phyloP scores from a whole-genome alignment of 179 eudicot genomes.

The Carnegiea gigantea region DNA sequence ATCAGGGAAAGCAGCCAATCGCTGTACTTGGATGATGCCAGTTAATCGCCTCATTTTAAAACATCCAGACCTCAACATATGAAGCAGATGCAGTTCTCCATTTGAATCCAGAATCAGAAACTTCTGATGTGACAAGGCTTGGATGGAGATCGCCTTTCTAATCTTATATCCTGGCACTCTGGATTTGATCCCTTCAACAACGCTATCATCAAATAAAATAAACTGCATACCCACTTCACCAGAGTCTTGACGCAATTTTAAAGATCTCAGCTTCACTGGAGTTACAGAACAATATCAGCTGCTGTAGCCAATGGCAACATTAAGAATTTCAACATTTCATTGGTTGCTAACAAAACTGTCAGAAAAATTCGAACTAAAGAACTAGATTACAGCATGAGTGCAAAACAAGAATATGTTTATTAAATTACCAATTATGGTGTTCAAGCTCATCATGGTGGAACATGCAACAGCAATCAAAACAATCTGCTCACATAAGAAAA shows the following conservation, averaged over 20 bases:
- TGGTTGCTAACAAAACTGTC: conserved; percentile 19
- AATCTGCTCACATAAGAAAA: conserved; percentile 1
- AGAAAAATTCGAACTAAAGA: neutral
- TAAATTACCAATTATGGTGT: neutral
- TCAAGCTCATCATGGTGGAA: neutral
- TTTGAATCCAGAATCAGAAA: conserved; percentile 64
- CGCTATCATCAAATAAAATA: conserved; percentile 46
- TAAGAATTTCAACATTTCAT: conserved; percentile 36
- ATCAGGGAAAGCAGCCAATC: conserved; percentile 63
- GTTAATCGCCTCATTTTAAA: conserved; percentile 46
- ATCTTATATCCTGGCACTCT: conserved; percentile 29
- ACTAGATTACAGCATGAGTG: conserved; percentile 7
- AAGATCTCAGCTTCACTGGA: conserved; percentile 68
- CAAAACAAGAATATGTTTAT: conserved; percentile 5
- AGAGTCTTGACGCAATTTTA: conserved; percentile 65
- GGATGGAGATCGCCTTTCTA: conserved; percentile 54
- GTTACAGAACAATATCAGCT: conserved; percentile 69
- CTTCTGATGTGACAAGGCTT: conserved; percentile 53
- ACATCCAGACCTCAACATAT: conserved; percentile 36
- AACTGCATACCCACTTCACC: conserved; percentile 54
- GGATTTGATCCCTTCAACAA: conserved; percentile 34
- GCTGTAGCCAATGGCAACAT: conserved; percentile 50
- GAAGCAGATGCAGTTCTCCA: conserved; percentile 58
- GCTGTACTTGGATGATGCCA: conserved; percentile 52
- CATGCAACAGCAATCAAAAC: conserved; percentile 1